A percentile compares a stretch with the other conserved stretches of the same genome.
Evolutionary conservation across 108 stramenopile genomes (phyloP).

Genomic region (Aurantiochytrium sp.): DNA sequence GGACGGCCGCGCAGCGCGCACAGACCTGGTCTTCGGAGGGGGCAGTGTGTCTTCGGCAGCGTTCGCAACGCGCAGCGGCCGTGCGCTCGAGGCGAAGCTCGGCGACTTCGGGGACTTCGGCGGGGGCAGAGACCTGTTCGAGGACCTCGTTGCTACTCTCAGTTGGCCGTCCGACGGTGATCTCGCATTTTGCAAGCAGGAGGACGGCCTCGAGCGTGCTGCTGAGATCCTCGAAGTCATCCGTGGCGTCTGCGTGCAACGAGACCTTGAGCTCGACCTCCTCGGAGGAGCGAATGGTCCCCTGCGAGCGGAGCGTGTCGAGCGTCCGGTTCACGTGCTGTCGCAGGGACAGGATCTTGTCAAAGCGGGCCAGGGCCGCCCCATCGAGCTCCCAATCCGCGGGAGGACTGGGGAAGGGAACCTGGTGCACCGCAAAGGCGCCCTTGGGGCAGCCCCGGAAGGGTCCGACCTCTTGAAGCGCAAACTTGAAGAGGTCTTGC

Average conservation of each 20-base stretch:
- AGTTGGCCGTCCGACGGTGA: background rate
- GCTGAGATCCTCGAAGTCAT: background rate
- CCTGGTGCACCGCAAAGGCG: background rate
- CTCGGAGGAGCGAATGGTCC: background rate
- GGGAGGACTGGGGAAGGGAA: background rate
- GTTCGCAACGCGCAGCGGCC: background rate
- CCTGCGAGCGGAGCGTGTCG: background rate
- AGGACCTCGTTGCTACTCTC: background rate
- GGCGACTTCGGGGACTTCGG: background rate
- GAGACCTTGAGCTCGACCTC: background rate
- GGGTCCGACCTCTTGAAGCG: background rate
- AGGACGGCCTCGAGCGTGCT: background rate
- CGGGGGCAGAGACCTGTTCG: background rate
- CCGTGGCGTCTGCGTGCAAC: background rate
- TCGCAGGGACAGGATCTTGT: background rate
- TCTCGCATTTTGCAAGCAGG: background rate
- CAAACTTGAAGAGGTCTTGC: constrained; percentile 87
- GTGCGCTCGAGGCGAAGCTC: background rate
- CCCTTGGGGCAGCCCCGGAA: background rate
- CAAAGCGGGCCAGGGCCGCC: background rate
- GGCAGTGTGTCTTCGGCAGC: background rate
- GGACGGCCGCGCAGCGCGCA: background rate
- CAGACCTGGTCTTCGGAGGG: background rate
- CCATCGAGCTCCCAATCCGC: background rate
- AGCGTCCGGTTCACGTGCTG: background rate